Evolutionary conservation across 2,329 filamentous ascomycete genomes (phyloP), one percentile per base, ranked within the genome.

Genomic region (Claviceps paspali): DNA sequence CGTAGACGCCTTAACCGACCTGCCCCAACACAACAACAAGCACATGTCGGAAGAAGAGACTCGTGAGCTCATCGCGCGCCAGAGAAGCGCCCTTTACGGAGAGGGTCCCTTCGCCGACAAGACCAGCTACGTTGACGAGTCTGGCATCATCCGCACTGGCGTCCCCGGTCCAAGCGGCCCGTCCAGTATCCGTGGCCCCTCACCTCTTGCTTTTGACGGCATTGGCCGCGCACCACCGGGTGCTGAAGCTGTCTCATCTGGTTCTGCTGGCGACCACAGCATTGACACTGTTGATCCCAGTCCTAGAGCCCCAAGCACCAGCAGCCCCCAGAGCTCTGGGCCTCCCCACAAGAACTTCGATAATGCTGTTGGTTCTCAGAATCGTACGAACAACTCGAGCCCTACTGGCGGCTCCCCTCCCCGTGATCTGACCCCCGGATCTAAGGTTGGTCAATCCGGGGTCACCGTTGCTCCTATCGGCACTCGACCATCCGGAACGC

Each of bases 31-130:
- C 35, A 44, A 43, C 38, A 72, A 68, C 68, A 95, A 95, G 68
- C 79, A 67, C 54, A 82, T 94, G 81, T 92, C 81, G 56, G 91
- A 96, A 65, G 87, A 95, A 52, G 87, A 94, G 54, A 88, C 88
- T 51, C 85, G 88, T 51, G 88, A 96, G 51, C 71, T 96, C 59
- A 93, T 96, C 61, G 83, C 87, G 49, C 87, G 88, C 54, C 91
- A 96, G 64, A 86, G 92, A 61, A 87, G 81, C 60, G 87, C 88
- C 46, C 65, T 98, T 47, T 98, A 96, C 60, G 85, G 86, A 55
- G 84, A 83, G 54, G 68, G 68, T 9, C 57, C 71, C 36, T 80
- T 84, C 55, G 76, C 79, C 53, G 77, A 79, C 47, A 74, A 72
- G 47, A 68, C 66, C 44, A 68, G 66, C 46, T 79, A 80, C 51